Base-by-base conservation (phyloP, 2,329 filamentous ascomycete species). In the Colletotrichum trifolii region DNA sequence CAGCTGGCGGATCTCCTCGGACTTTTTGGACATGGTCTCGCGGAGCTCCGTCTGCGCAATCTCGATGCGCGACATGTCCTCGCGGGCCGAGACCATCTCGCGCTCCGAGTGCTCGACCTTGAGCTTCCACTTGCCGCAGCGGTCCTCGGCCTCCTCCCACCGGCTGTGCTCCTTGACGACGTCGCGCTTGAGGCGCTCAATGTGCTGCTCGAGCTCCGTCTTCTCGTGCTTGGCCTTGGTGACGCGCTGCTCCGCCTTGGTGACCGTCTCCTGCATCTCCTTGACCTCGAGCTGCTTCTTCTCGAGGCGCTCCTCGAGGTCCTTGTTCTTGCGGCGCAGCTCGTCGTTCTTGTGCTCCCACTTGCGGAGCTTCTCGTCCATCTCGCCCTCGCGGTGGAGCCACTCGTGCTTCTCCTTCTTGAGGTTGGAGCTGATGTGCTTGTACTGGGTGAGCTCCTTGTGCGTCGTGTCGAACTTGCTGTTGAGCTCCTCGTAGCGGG, bases 61-160 rank as follows among this genome's bases (percentile, higher is more conserved):
- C 45, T 60, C 57, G n/a, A 61, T 45, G 17, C 50, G 61, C 7
- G 57, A 43, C n/a, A 64, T 25, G 36, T 64, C 61, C 10, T 64
- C 61, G 48, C 61, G 61, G 8, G 49, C 42, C 8, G 61, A 54
- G 4, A 35, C 25, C 9, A 55, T 42, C 50, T 64, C 49, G 12
- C 61, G 49, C 49, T 64, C 56, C 4, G 45, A 54, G n/a, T 64
- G 56, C 49, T 64, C 56, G 56, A 49, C 54, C 57, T 61, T 61
- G 38, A 60, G 61, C 56, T 61, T 64, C 56, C 56, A 61, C 61
- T 54, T 54, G 43, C 50, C 46, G 45, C 56, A 54, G 6, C 49
- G 43, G 11, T 60, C 57, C 43, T 64, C 61, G 17, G 57, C 56
- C 33, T 60, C 57, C 8, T 60, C 57, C 34, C 61, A 61, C 4